Evolutionary conservation across 2,329 filamentous ascomycete genomes (phyloP).

Genomic region (Ophiostoma piceae): DNA sequence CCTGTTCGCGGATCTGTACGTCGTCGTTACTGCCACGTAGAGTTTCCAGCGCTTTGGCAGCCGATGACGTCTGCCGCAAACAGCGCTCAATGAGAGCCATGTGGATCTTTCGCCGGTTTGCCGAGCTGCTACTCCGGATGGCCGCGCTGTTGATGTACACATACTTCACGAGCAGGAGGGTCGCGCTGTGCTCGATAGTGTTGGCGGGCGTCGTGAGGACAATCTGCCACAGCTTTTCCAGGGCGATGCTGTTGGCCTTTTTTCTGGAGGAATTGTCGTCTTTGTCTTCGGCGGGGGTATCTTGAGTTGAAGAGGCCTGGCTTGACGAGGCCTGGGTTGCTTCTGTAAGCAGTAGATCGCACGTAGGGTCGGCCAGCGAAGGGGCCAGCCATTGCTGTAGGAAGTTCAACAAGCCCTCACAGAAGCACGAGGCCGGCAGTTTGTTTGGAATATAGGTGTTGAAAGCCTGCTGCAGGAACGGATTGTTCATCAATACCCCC

Average conservation of each 20-base stretch:
- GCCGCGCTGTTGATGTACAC: constrained; percentile 59
- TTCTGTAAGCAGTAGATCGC: constrained; percentile 45
- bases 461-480: constrained; percentile 51
- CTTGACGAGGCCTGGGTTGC: constrained; percentile 31
- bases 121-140: constrained; percentile 47
- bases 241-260: constrained; percentile 45
- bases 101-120: constrained; percentile 55
- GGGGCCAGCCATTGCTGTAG: constrained; percentile 49
- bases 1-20: constrained; percentile 46
- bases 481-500: constrained; percentile 48
- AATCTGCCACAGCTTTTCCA: constrained; percentile 78
- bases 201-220: constrained; percentile 62
- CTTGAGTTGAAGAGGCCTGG: neutral
- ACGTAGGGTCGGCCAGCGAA: constrained; percentile 42
- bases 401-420: constrained; percentile 58
- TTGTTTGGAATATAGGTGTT: constrained; percentile 49
- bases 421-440: constrained; percentile 55
- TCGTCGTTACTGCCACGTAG: constrained; percentile 38
- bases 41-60: constrained; percentile 53
- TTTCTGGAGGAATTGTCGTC: constrained; percentile 33
- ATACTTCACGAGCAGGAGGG: constrained; percentile 61
- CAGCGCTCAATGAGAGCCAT: constrained; percentile 68
- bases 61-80: constrained; percentile 60
- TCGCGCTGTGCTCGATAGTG: constrained; percentile 63
- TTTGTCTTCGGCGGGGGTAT: constrained; percentile 34